Evolutionary conservation across 1,139 yeast species (phyloP).

Genomic region (Kazachstania sp.): DNA sequence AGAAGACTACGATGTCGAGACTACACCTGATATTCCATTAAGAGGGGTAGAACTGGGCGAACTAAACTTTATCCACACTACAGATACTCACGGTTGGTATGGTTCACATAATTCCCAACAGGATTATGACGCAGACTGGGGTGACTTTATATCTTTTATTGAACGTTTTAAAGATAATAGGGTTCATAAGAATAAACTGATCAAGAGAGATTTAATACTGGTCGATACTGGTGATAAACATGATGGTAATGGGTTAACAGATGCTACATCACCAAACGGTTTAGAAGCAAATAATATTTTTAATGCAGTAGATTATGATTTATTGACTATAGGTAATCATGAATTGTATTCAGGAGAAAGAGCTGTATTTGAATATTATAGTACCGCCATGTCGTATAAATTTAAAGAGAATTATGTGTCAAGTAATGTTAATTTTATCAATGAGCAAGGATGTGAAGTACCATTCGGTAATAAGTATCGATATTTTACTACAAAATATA

Average conservation of each 20-base stretch:
- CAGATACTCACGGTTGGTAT: slow-evolving; percentile 95
- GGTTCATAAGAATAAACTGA: slow-evolving; percentile 32
- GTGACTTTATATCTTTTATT: slow-evolving; percentile 73
- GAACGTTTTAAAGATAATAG: slow-evolving; percentile 37
- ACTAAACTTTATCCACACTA: slow-evolving; percentile 79
- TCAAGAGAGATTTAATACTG: slow-evolving; percentile 52
- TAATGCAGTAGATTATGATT: slow-evolving; percentile 59
- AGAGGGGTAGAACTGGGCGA: slow-evolving; percentile 58
- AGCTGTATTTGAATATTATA: slow-evolving; percentile 56
- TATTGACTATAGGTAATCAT: slow-evolving; percentile 85
- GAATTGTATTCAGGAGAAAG: slow-evolving; percentile 69
- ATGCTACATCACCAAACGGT: slow-evolving; percentile 70
- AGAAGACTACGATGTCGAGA: background rate
- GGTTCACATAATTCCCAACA: slow-evolving; percentile 77
- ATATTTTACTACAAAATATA: slow-evolving; percentile 55
- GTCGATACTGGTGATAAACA: slow-evolving; percentile 91
- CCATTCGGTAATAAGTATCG: slow-evolving; percentile 63
- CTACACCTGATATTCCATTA: background rate
- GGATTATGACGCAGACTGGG: slow-evolving; percentile 83
- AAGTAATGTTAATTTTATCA: slow-evolving; percentile 68
- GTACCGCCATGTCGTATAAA: slow-evolving; percentile 40
- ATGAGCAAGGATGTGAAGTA: slow-evolving; percentile 43
- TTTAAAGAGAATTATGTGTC: slow-evolving; percentile 63
- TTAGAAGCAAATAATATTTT: slow-evolving; percentile 53
- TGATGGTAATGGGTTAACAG: slow-evolving; percentile 85